Evolutionary conservation across 257 asterid genomes (phyloP), one percentile per base, ranked within the genome.

Genomic region (Verbena officinalis): DNA sequence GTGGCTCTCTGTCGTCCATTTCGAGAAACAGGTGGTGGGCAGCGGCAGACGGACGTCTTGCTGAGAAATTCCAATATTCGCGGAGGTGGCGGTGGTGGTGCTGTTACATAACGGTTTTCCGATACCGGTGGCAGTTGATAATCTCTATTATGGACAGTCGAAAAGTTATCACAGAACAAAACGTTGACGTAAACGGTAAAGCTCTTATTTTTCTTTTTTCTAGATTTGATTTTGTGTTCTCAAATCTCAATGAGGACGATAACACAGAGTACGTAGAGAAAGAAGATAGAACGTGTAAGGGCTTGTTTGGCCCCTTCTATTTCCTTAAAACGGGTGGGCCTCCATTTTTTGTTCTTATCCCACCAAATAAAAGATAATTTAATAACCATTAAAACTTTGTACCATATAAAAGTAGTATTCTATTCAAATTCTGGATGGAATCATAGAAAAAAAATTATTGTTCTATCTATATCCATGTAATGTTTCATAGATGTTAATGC

Each of bases 1-100:
- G 93, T 19, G 97, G 95, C 62, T 90, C 95, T 20, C 93, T 20
- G 59, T 85, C 17, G 88, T 90, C 96, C 96, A 90, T 90, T 1
- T 10, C 53, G 55, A 64, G 49, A 63, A 75, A 42, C 56, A 63
- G 1, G 33, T 15, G 13, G 48, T 9, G 3, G 33, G 38, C n/a
- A n/a, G n/a, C n/a, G n/a, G n/a, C n/a, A n/a, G n/a, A n/a, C n/a
- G n/a, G n/a, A n/a, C n/a, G n/a, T n/a, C n/a, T 52, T 27, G 53
- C 62, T 63, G 56, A 60, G 44, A 42, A 16, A 56, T 42, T 42
- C 65, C 64, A 36, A 52, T 19, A 59, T 38, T 9, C 34, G 1
- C 54, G 38, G 33, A 27, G 64, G 71, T n/a, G 65, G 21, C 4
- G 7, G 23, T 6, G 5, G 21, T 9, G 17, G 62, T 13, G 55